Evolutionary conservation across 352 stramenopile genomes (phyloP).

Genomic region (Chrysophaeum taylorii): DNA sequence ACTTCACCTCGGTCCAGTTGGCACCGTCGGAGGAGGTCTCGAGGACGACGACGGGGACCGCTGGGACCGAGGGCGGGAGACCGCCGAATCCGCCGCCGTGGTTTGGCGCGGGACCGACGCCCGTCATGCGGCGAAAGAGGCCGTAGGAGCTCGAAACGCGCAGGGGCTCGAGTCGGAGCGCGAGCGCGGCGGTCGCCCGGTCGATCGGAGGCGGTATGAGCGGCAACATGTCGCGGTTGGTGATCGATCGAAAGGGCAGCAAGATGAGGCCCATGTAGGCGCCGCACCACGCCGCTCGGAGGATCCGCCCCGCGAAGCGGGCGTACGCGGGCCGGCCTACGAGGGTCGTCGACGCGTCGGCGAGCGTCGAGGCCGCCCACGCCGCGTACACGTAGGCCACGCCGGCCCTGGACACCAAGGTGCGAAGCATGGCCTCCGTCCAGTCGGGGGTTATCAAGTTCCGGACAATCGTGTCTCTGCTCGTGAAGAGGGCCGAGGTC

Average conservation of each 20-base stretch:
- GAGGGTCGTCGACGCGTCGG: no score
- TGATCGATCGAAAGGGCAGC: neutral
- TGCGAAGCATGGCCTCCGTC: no score
- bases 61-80: constrained; percentile 48
- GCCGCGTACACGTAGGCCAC: no score
- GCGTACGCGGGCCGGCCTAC: no score
- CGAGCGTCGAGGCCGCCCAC: no score
- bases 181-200: constrained; percentile 13
- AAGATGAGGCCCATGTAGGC: neutral
- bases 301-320: neutral
- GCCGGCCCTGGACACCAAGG: no score
- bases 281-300: neutral
- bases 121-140: constrained; percentile 74
- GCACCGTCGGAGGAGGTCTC: constrained; percentile 49
- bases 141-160: constrained; percentile 46
- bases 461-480: no score
- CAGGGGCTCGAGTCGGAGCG: constrained; percentile 35
- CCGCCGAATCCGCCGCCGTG: constrained; percentile 29
- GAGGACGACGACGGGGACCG: constrained; percentile 70
- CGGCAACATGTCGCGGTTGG: neutral
- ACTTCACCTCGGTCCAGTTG: constrained; percentile 59
- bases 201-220: neutral
- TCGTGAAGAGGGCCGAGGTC: neutral
- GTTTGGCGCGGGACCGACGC: constrained; percentile 45
- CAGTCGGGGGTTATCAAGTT: no score